These are phyloP conservation scores for Colletotrichum echinochloae DNA, from an alignment of 2,329 filamentous ascomycete genomes.

Conservation along the genomic window DNA sequence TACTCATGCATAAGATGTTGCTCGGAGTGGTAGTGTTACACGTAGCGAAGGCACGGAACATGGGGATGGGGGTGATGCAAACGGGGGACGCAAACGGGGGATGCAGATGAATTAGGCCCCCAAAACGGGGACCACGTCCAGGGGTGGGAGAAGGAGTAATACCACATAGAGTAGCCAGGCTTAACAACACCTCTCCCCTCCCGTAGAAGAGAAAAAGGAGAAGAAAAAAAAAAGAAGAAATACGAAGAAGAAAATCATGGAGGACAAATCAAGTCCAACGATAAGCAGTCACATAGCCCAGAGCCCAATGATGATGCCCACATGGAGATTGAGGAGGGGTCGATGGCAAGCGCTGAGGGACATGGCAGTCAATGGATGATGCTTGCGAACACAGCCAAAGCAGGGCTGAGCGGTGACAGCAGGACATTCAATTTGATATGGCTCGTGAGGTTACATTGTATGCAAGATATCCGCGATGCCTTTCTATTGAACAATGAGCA, in stretches of 20 bases:
- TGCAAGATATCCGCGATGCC: background rate
- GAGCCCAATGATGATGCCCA: slow-evolving; percentile 1
- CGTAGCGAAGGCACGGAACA: slow-evolving; percentile 31
- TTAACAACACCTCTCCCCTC: background rate
- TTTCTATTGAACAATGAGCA: background rate
- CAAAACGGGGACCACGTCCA: slow-evolving; percentile 27
- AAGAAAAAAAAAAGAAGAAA: no score
- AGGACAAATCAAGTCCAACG: background rate
- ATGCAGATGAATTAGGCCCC: slow-evolving; percentile 33
- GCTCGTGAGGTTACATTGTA: slow-evolving; percentile 9
- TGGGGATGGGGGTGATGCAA: slow-evolving; percentile 26
- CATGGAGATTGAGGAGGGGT: slow-evolving; percentile 13
- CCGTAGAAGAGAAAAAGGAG: background rate
- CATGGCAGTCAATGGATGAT: background rate
- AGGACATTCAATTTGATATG: background rate
- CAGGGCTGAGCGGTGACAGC: background rate
- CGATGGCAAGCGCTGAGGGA: background rate
- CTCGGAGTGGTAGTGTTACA: slow-evolving; percentile 14
- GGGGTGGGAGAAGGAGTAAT: background rate
- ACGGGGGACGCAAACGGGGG: slow-evolving; percentile 17
- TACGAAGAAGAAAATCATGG: background rate
- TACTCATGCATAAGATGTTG: slow-evolving; percentile 35
- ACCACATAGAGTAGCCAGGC: background rate
- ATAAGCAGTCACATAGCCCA: slow-evolving; percentile 7
- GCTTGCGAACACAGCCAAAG: background rate